Evolutionary conservation across 495 filamentous ascomycete species (phyloP), one percentile per base, ranked within the genome.

Genomic region (Aspergillus hancockii): DNA sequence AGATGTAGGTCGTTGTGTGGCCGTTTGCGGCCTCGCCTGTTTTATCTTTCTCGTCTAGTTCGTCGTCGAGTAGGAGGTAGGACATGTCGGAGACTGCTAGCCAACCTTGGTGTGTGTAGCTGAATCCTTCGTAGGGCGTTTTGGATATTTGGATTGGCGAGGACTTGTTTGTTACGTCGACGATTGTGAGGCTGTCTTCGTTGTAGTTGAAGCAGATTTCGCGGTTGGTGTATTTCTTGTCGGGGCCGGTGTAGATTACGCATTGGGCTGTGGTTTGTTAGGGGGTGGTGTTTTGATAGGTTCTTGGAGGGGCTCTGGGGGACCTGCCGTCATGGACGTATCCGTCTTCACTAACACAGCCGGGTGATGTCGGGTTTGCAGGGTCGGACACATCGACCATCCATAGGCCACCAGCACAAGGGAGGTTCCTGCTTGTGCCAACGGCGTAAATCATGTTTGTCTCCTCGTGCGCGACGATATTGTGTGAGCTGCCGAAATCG

Each of bases 181-280:
- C 62, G 36, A 65, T 65, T 6, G 63, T 65, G 36, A 61, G 52
- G 14, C 45, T 59, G 45, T 65, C 63, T 38, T 65, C 63, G 55
- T 65, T 65, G 55, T 61, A 65, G 63, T 65, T 65, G 59, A 65
- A 65, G 58, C 58, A 65, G 59, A 65, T 65, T 21, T 61, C 58
- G 4, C 55, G 55, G 52, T 49, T 58, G 16, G 22, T 59, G 59
- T 65, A 65, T 16, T 55, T 34, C 25, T 36, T 54, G 30, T 61
- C 58, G 25, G 58, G 63, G 14, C 63, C 63, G 13, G 36, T 41
- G 52, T 65, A 65, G 55, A 65, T 59, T 22, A 65, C 58, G 52
- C 62, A 65, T 49, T 65, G 62, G 9, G 62, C 62, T 65, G 58
- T 0, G 4, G 3, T 13, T 7, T 8, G 25, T 60, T 46, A 60